Evolutionary conservation across 257 asterid species (phyloP), one percentile per base, ranked within the genome.

Genomic region (Solanum sitiens): DNA sequence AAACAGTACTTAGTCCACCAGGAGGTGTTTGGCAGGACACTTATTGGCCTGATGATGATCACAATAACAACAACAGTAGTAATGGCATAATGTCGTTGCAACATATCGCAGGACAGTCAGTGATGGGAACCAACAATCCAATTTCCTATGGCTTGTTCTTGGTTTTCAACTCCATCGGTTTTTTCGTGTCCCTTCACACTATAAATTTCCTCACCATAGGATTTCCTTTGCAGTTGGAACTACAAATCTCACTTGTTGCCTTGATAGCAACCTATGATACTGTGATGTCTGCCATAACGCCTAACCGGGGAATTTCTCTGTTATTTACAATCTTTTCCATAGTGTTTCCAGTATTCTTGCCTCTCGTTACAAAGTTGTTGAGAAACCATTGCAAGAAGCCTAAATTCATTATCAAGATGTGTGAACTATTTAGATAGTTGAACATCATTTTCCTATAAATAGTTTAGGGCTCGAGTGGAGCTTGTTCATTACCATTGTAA

Each of bases 1-100:
- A 91, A 87, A 92, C 93, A 0, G 93, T 91, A 32, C 94, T 95
- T 30, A 94, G 90, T 84, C 98, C 96, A 27, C 95, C 98, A 0
- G 94, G 95, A 0, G 95, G 96, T 13, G 89, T 92, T 4, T 92
- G 97, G 95, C 93, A 94, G 83, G 97, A 94, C 10, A 90, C 90
- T 74, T 42, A 39, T 20, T 44, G 11, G 65, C 83, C 91, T 42
- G 86, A 40, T 18, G 13, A 56, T 37, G 39, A 37, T 37, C 39
- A 37, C 15, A 44, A 65, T n/a, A 61, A 86, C 23, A 44, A 9
- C 73, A 71, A 30, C 40, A 39, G 73, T 23, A 73, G n/a, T 21
- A 25, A 59, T 9, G 32, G 82, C 67, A 67, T n/a, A 45, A 35
- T 33, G 42, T 8, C 67, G 11, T 27, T 27, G 50, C 18, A 1